Evolutionary conservation across 148 eudicot species (phyloP).

Genomic region (Vaccinium corymbosum): DNA sequence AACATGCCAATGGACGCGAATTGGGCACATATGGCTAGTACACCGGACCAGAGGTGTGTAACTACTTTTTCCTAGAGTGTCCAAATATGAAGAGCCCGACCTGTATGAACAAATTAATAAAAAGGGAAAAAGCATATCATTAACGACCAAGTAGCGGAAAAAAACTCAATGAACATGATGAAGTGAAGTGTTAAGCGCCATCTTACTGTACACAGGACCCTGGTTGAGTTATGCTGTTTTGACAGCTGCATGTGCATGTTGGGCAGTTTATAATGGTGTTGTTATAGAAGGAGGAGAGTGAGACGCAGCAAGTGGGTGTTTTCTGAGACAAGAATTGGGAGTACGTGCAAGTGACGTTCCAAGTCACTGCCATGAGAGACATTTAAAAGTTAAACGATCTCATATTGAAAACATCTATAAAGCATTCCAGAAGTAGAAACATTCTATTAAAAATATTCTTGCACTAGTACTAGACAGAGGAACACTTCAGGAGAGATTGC

Average conservation of each 20-base stretch:
- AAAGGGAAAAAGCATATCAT: background rate
- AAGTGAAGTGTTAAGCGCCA: background rate
- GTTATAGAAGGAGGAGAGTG: conserved; percentile 68
- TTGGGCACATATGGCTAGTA: conserved; percentile 68
- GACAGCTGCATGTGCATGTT: conserved; percentile 63
- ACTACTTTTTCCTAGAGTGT: conserved; percentile 25
- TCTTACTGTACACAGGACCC: conserved; percentile 57
- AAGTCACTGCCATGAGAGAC: conserved; percentile 54
- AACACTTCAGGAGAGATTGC: background rate
- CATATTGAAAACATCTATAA: background rate
- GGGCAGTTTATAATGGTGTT: conserved; percentile 56
- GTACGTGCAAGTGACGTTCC: conserved; percentile 68
- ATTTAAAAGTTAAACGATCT: background rate
- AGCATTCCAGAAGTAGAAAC: background rate
- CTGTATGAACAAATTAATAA: conserved; percentile 25
- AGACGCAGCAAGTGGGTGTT: conserved; percentile 67
- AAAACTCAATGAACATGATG: background rate
- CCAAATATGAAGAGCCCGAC: conserved; percentile 45
- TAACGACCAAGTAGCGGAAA: background rate
- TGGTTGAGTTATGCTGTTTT: conserved; percentile 35
- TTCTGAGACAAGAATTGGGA: conserved; percentile 58
- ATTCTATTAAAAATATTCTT: background rate
- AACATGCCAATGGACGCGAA: conserved; percentile 70
- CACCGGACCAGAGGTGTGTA: conserved; percentile 47
- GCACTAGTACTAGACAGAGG: background rate